A percentile compares a stretch with the other conserved stretches of the same genome.
Evolutionary conservation across 2,329 filamentous ascomycete genomes (phyloP).

Genomic region (Acrocalymma vagum): DNA sequence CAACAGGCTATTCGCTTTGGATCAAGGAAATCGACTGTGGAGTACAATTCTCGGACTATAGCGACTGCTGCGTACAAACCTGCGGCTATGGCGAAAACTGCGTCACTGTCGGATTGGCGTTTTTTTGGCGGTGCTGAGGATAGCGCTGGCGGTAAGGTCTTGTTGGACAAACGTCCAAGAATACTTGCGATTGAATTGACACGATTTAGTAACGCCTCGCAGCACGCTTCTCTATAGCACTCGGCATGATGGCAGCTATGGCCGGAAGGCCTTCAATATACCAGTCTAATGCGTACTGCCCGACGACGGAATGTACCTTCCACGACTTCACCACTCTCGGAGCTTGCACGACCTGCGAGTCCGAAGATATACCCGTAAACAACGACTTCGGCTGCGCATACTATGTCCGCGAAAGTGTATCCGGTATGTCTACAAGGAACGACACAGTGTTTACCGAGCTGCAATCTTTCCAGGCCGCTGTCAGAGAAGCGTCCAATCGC

Average conservation of each 20-base stretch:
- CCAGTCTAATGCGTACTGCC: neutral
- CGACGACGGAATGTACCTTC: constrained; percentile 1
- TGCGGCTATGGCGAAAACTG: no score
- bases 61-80: no score
- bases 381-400: constrained; percentile 6
- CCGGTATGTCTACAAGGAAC: neutral
- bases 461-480: no score
- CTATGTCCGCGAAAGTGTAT: neutral
- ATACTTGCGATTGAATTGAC: no score
- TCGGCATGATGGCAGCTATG: constrained; percentile 7
- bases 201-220: no score
- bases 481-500: neutral
- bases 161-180: no score
- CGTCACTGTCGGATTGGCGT: no score
- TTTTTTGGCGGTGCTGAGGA: no score
- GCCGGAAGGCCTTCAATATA: neutral
- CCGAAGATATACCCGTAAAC: constrained; percentile 1
- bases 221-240: constrained; percentile 3
- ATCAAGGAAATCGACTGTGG: no score
- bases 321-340: constrained; percentile 2
- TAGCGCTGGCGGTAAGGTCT: no score
- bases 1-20: constrained; percentile 28
- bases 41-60: no score
- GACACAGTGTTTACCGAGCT: no score
- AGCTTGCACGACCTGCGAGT: constrained; percentile 1